phyloP scores from a whole-genome alignment of 257 asterid genomes.

The Thymus quinquecostatus region DNA sequence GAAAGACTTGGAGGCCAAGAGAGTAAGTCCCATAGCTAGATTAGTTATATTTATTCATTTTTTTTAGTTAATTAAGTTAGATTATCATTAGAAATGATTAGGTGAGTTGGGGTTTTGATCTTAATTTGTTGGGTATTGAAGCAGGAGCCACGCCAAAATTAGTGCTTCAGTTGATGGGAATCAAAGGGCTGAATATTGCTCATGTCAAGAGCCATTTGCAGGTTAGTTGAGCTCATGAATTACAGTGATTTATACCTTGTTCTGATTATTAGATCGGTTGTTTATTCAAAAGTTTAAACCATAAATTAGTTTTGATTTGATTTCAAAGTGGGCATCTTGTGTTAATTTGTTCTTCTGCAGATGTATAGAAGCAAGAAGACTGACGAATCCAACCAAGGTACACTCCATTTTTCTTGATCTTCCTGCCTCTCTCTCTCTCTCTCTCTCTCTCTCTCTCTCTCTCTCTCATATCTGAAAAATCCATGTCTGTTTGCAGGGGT shows the following conservation, averaged over 20 bases:
- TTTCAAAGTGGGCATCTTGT: background rate
- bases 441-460: background rate
- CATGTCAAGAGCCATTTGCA: slow-evolving; percentile 97
- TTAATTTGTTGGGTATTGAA: slow-evolving; percentile 27
- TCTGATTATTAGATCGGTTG: background rate
- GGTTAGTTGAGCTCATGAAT: slow-evolving; percentile 34
- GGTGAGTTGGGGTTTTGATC: slow-evolving; percentile 11
- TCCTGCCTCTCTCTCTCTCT: background rate
- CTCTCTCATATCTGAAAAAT: background rate
- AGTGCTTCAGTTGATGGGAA: slow-evolving; percentile 78
- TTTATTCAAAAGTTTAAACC: background rate
- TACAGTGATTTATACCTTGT: background rate
- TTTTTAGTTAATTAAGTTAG: background rate
- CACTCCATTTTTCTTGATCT: background rate
- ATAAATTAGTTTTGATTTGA: no score
- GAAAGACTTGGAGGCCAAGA: slow-evolving; percentile 95
- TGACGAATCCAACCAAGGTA: slow-evolving; percentile 70
- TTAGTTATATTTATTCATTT: background rate
- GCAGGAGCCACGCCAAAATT: slow-evolving; percentile 90
- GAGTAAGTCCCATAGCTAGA: slow-evolving; percentile 43
- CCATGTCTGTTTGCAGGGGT: slow-evolving; percentile 36
- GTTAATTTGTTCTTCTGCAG: slow-evolving; percentile 42
- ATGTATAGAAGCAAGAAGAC: slow-evolving; percentile 83
- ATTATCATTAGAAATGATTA: background rate
- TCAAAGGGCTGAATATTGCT: slow-evolving; percentile 83